A percentile compares a stretch with the other conserved stretches of the same genome.
Conservation (phyloP, 176 grass and related monocot genomes). For the Phyllostachys edulis region DNA sequence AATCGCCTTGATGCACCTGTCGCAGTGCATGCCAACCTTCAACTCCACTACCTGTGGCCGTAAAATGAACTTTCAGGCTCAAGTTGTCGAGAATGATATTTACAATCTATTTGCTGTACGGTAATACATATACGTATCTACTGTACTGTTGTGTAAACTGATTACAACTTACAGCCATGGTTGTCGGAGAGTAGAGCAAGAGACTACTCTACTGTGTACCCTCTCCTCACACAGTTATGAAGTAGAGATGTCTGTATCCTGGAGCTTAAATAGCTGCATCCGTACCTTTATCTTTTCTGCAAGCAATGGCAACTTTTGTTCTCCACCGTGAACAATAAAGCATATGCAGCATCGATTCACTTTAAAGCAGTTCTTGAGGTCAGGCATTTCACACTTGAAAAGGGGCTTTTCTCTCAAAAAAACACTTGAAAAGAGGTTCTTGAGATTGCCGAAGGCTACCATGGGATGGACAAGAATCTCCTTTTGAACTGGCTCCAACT, state of each 20-base stretch:
- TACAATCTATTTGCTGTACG: neutral
- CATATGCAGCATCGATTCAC: constrained; percentile 13
- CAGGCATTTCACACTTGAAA: constrained; percentile 57
- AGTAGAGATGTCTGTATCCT: constrained; percentile 15
- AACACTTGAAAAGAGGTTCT: constrained; percentile 48
- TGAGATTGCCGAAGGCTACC: neutral
- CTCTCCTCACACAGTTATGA: constrained; percentile 10
- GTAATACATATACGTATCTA: neutral
- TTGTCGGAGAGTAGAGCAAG: constrained; percentile 5
- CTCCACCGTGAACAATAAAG: constrained; percentile 51
- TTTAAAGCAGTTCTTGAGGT: constrained; percentile 28
- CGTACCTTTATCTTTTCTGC: constrained; percentile 51
- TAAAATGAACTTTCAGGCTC: constrained; percentile 20
- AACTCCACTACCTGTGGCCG: constrained; percentile 70
- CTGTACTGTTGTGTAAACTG: neutral
- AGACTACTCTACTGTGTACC: constrained; percentile 9
- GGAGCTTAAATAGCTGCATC: constrained; percentile 47
- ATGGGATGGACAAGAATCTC: constrained; percentile 40
- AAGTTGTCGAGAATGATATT: neutral
- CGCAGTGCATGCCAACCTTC: constrained; percentile 95
- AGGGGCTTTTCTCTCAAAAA: neutral
- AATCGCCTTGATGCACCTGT: constrained; percentile 90
- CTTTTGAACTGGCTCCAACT: constrained; percentile 57
- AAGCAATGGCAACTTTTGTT: constrained; percentile 50
- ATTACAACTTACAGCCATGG: constrained; percentile 68